Percentiles rank a stretch among this genome's conserved stretches.
phyloP scores from a whole-genome alignment of 495 filamentous ascomycete genomes.

The Neurospora sp. region DNA sequence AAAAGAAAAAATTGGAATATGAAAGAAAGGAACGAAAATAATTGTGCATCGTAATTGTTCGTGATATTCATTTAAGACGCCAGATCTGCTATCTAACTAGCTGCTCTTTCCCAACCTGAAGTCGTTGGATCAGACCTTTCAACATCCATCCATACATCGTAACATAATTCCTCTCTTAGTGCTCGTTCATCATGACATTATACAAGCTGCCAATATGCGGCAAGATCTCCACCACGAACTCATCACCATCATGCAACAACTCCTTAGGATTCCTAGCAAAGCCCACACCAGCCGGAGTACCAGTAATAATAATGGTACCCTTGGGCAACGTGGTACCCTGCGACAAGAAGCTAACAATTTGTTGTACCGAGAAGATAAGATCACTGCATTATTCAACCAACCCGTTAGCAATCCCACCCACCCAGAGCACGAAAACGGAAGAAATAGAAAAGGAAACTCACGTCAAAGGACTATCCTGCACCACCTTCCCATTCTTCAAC shows the following conservation, averaged over 20 bases:
- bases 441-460: constrained; percentile 16
- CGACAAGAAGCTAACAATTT: constrained; percentile 38
- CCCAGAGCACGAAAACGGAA: not conserved
- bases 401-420: not conserved
- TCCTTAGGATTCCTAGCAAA: constrained; percentile 31
- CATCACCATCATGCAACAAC: constrained; percentile 35
- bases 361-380: constrained; percentile 35
- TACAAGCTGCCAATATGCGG: constrained; percentile 37
- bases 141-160: not conserved
- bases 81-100: not conserved
- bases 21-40: not conserved
- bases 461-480: constrained; percentile 42
- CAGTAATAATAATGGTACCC: constrained; percentile 39
- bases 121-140: not conserved
- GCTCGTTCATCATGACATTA: constrained; percentile 34
- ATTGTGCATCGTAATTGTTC: not conserved
- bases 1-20: not conserved
- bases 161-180: constrained; percentile 11
- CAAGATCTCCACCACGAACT: constrained; percentile 37
- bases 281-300: constrained; percentile 39
- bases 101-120: not conserved
- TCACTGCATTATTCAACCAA: constrained; percentile 17
- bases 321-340: constrained; percentile 38
- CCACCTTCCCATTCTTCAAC: constrained; percentile 36
- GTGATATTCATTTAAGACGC: not conserved